phyloP scores from a whole-genome alignment of 2,329 filamentous ascomycete genomes.

The Exophiala phaeomuriformis region DNA sequence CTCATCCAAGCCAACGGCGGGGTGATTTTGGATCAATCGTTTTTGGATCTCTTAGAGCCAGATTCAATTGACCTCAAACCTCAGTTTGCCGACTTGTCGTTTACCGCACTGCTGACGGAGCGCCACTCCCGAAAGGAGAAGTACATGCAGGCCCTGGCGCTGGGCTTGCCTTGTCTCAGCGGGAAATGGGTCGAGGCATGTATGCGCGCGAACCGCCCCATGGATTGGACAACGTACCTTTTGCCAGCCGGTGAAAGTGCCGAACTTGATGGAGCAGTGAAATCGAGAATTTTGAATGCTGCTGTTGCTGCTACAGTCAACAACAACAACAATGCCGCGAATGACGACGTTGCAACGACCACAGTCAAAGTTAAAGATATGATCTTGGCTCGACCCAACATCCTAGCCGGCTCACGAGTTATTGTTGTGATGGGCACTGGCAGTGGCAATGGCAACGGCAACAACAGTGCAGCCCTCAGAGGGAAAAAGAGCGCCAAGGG shows the following conservation, averaged over 20 bases:
- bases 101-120: constrained; percentile 80
- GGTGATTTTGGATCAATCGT: constrained; percentile 62
- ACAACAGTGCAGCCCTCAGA: too few relatives aligned
- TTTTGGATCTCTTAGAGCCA: constrained; percentile 65
- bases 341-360: background rate
- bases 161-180: constrained; percentile 80
- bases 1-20: constrained; percentile 67
- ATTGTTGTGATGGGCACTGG: constrained; percentile 64
- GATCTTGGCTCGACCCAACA: constrained; percentile 52
- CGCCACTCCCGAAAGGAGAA: constrained; percentile 79
- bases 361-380: constrained; percentile 48
- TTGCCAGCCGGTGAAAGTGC: constrained; percentile 75
- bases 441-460: constrained; percentile 20
- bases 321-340: constrained; percentile 29
- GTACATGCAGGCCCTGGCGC: constrained; percentile 87
- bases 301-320: constrained; percentile 24
- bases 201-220: constrained; percentile 50
- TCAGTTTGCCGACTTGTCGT: constrained; percentile 54
- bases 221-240: constrained; percentile 75
- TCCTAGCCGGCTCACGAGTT: constrained; percentile 59
- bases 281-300: constrained; percentile 63
- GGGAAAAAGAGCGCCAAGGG: too few relatives aligned
- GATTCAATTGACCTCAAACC: constrained; percentile 48
- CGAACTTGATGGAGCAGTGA: constrained; percentile 67
- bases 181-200: constrained; percentile 74